A percentile compares a stretch with the other conserved stretches of the same genome.
Conservation (phyloP, 2,329 filamentous ascomycete species). For the Exutisphaerella laricina region DNA sequence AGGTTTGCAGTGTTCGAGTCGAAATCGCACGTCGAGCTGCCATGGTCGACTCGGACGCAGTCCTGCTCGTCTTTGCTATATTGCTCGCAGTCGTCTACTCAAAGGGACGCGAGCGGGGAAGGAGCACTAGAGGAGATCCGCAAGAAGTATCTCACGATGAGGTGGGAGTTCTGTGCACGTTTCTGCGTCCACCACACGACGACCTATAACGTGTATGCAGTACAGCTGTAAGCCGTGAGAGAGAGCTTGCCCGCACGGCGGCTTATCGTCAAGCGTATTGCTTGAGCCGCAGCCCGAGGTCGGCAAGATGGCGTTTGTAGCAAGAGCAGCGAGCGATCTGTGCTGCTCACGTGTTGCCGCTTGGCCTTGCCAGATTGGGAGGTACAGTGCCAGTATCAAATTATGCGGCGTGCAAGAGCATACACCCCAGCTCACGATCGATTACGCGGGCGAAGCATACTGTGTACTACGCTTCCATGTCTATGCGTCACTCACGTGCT, state of each 20-base stretch:
- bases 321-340: not conserved
- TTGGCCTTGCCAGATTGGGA: not conserved
- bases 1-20: constrained; percentile 37
- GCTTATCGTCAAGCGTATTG: not conserved
- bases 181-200: no score
- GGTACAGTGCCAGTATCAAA: not conserved
- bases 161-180: no score
- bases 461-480: not conserved
- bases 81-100: constrained; percentile 12
- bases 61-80: not conserved
- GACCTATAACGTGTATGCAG: no score
- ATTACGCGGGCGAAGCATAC: not conserved
- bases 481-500: no score
- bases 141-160: no score
- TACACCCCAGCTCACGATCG: not conserved
- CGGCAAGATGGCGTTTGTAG: not conserved
- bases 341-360: no score
- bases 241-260: not conserved
- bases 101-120: constrained; percentile 10
- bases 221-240: not conserved
- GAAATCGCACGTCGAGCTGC: constrained; percentile 42
- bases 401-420: not conserved
- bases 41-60: constrained; percentile 29
- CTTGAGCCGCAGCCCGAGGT: not conserved
- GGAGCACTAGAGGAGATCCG: no score